Conservation (phyloP, 129 eudicot genomes). For the Helichrysum umbraculigerum region DNA sequence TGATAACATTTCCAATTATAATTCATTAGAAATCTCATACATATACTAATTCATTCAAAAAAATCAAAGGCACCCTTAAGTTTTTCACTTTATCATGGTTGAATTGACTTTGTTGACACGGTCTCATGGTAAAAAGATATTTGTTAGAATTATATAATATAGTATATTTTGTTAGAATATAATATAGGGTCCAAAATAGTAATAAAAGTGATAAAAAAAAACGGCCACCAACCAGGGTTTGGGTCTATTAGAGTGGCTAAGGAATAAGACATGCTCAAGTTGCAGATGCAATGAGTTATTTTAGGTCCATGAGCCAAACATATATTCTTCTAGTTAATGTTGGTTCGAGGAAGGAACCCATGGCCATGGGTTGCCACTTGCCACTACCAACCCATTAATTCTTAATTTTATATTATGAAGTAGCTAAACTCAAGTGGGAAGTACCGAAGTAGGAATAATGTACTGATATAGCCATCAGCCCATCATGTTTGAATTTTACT, state of each 20-base stretch:
- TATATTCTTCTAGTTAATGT: not conserved
- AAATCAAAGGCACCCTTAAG: not conserved
- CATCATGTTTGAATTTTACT: not conserved
- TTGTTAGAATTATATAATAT: not conserved
- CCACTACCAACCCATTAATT: not conserved
- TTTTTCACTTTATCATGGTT: not conserved
- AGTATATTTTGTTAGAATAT: not conserved
- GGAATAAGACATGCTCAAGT: slow-evolving; percentile 23
- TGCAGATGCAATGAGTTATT: not conserved
- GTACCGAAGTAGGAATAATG: too few relatives aligned
- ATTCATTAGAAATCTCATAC: too few relatives aligned
- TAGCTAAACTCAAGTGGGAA: not conserved
- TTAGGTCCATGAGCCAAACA: slow-evolving; percentile 1
- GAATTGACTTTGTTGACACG: slow-evolving; percentile 18
- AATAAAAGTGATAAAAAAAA: not conserved
- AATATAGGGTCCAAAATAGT: slow-evolving; percentile 8
- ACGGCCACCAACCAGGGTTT: slow-evolving; percentile 17
- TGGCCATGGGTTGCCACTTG: not conserved
- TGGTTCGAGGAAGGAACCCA: slow-evolving; percentile 26
- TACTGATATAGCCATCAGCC: not conserved
- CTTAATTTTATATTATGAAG: not conserved
- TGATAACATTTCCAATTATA: too few relatives aligned
- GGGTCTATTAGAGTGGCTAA: slow-evolving; percentile 26
- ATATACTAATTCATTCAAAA: too few relatives aligned
- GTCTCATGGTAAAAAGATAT: not conserved